A percentile compares a stretch with the other conserved stretches of the same genome.
These are phyloP conservation scores for Aspergillus funiculosus DNA, from an alignment of 495 filamentous ascomycete genomes.

Conservation along the genomic window DNA sequence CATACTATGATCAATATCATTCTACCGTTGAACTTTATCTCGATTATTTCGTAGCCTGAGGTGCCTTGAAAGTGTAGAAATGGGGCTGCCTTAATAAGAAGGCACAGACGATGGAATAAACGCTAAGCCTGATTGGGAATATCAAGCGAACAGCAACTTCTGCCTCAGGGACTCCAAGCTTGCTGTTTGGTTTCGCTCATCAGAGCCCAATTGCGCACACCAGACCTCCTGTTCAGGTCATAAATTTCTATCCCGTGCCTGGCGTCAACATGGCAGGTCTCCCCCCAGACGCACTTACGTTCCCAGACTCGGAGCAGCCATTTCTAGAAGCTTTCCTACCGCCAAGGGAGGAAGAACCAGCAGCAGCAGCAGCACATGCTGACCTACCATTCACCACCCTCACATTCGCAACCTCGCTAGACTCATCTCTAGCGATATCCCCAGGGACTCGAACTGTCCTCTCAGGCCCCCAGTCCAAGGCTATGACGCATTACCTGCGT, in stretches of 20 bases:
- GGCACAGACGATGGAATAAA: too few relatives aligned
- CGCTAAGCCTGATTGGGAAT: not conserved
- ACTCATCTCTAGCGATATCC: conserved; percentile 64
- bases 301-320: conserved; percentile 30
- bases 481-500: conserved; percentile 89
- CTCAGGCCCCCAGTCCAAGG: conserved; percentile 75
- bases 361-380: not conserved
- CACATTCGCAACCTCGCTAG: conserved; percentile 84
- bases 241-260: too few relatives aligned
- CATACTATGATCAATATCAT: too few relatives aligned
- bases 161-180: conserved; percentile 8
- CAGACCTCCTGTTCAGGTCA: too few relatives aligned
- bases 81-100: too few relatives aligned
- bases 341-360: conserved; percentile 5
- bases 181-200: too few relatives aligned
- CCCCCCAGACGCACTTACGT: conserved; percentile 33
- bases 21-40: too few relatives aligned
- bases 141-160: not conserved
- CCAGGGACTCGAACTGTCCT: conserved; percentile 71
- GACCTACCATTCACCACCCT: conserved; percentile 59
- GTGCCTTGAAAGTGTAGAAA: too few relatives aligned
- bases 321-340: conserved; percentile 46
- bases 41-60: too few relatives aligned
- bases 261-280: not conserved
- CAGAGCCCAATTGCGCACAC: too few relatives aligned